phyloP scores from a whole-genome alignment of 2,329 filamentous ascomycete species.

The Sporothrix brunneoviolacea region DNA sequence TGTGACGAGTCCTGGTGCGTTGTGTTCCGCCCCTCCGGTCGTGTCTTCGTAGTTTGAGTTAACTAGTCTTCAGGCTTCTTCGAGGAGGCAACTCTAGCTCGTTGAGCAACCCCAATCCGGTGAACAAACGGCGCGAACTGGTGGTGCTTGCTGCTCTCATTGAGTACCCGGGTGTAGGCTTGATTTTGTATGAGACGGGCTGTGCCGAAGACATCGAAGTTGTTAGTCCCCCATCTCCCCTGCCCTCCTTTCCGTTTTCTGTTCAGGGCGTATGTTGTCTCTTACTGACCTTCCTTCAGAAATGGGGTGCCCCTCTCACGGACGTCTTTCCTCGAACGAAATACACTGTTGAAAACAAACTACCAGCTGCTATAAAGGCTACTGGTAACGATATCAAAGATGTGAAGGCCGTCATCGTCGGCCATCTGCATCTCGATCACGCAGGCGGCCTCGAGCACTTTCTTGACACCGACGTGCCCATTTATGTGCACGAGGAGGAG shows the following conservation, averaged over 20 bases:
- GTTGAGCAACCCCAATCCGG: constrained; percentile 6
- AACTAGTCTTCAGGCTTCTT: too few species aligned
- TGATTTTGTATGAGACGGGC: constrained; percentile 12
- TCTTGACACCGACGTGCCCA: constrained; percentile 11
- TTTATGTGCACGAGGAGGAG: constrained; percentile 11
- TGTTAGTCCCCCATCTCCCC: not conserved
- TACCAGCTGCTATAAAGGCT: constrained; percentile 4
- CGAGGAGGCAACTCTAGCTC: constrained; percentile 6
- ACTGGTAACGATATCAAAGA: constrained; percentile 13
- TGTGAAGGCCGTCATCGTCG: constrained; percentile 10
- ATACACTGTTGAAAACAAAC: constrained; percentile 8
- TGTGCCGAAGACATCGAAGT: constrained; percentile 13
- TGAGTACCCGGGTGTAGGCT: constrained; percentile 6
- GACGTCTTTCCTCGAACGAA: constrained; percentile 11
- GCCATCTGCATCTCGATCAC: constrained; percentile 12
- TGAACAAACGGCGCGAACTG: constrained; percentile 11
- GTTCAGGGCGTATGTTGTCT: not conserved
- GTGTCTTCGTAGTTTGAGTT: too few species aligned
- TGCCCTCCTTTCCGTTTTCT: not conserved
- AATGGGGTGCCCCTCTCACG: constrained; percentile 12
- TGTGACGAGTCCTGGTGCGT: constrained; percentile 10
- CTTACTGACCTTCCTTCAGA: not conserved
- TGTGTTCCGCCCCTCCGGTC: too few species aligned
- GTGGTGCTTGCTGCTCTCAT: constrained; percentile 8
- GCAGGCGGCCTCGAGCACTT: constrained; percentile 13